Evolutionary conservation across 2,329 filamentous ascomycete species (phyloP), one percentile per base, ranked within the genome.

Genomic region (Aspergillus ustus): DNA sequence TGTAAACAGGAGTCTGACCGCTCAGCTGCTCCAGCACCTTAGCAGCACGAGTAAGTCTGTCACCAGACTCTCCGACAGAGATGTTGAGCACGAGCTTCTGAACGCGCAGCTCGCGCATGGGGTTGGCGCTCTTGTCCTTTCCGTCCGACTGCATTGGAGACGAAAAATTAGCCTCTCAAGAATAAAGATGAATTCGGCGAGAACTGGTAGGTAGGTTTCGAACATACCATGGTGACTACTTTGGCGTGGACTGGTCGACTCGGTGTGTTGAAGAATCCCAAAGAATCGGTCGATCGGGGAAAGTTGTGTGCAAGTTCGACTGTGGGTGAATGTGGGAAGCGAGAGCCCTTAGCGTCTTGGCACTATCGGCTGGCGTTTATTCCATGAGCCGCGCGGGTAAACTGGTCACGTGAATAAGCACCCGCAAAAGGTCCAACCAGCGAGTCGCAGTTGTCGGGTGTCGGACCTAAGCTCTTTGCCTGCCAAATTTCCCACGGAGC

Each of bases 1-100:
- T 96, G 93, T 99, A 99, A 85, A 99, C 95, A 77, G 95, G 95
- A 75, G 95, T 98, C 88, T 99, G 95, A 93, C 95, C 95, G 84
- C 88, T 92, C 82, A 99, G 87, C 89, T 99, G 95, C 88, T 99
- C 95, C 76, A 99, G 89, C 89, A 99, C 95, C 90, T 99, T 99
- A 80, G 95, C 95, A 81, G 95, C 95, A 91, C 95, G 92, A 77
- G 95, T 99, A 81, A 99, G 91, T 90, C 95, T 96, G 87, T 99
- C 95, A 92, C 95, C 95, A 90, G 94, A 98, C 88, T 99, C 95
- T 85, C 95, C 95, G 78, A 99, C 95, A 76, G 92, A 97, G 85
- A 97, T 97, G 90, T 97, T 97, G 82, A 97, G 91, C 83, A 97
- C 93, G 83, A 97, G 92, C 88, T 97, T 97, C 87, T 96, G 92